Base-by-base conservation (phyloP, 73 alveolate species). In the Stentor coeruleus region DNA sequence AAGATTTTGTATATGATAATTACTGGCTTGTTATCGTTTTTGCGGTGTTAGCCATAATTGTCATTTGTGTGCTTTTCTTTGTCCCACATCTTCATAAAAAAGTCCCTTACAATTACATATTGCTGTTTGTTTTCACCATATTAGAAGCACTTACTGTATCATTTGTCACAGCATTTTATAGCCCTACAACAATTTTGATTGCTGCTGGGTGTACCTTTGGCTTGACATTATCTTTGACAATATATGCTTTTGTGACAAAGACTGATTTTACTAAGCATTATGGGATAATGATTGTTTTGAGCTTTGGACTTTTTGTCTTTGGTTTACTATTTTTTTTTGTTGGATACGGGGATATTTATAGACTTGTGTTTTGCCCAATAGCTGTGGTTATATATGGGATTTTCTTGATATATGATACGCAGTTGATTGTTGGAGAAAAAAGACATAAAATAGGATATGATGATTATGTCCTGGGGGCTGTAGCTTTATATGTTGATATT, bases 401-500 rank as follows among this genome's bases (percentile, higher is more conserved):
- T 4, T 87, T 57, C 39, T 59, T 87, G 77, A 77, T 87, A 26
- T 87, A 84, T 37, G 93, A 87, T 40, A 87, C 93, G 14, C 58
- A 87, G 36, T 59, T 84, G 39, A 85, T 87, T 11, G 87, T 79
- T 0, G 90, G 88, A 2, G 87, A 82, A 59, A 79, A 81, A 82
- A 85, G 84, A 2, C 83, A 85, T 38, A 31, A 73, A 58, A 26
- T 84, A 59, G 58, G 82, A 26, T 75, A 83, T 28, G 93, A 87
- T 87, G 93, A 87, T 85, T 87, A 87, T 39, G 80, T 87, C 15
- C 57, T 87, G 1, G 93, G 93, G 36, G 85, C 91, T 42, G 77
- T 87, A 59, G 59, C 84, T 37, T 74, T 87, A 40, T 87, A 87
- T 84, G 84, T 84, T 15, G 93, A 87, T 74, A 87, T 87, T 2